phyloP scores from a whole-genome alignment of 176 grass and related monocot genomes.

The Tuctoria greenei region DNA sequence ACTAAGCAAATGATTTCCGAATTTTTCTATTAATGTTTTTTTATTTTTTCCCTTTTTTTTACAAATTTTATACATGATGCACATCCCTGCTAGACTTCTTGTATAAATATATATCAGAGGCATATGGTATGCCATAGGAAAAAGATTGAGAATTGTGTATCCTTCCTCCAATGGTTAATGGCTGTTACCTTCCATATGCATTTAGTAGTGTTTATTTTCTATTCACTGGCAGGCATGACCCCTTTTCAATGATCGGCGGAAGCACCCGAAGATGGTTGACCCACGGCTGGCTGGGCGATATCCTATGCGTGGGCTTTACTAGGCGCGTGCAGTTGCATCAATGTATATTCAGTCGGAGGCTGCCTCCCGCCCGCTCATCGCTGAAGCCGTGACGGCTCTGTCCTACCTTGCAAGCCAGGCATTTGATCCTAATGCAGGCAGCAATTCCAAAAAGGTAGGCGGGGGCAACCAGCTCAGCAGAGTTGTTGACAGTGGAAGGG shows the following conservation, averaged over 20 bases:
- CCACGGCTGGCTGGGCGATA: too few species aligned
- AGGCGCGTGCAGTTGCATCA: conserved; percentile 74
- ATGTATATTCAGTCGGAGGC: conserved; percentile 94
- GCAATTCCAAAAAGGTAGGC: conserved; percentile 29
- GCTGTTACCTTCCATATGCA: not conserved
- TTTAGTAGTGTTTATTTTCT: not conserved
- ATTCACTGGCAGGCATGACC: conserved; percentile 64
- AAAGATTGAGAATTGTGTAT: conserved; percentile 6
- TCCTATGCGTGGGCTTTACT: too few species aligned
- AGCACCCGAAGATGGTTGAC: too few species aligned
- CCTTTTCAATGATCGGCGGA: conserved; percentile 80
- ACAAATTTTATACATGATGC: not conserved
- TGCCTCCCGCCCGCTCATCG: conserved; percentile 64
- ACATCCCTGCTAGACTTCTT: conserved; percentile 14
- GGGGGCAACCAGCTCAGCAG: conserved; percentile 30
- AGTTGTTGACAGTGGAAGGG: conserved; percentile 34
- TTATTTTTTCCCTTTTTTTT: not conserved
- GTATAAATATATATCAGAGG: conserved; percentile 1
- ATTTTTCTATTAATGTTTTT: not conserved
- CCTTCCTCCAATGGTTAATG: not conserved
- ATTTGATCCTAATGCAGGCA: conserved; percentile 47
- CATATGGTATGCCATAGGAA: conserved; percentile 13
- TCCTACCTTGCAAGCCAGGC: conserved; percentile 65
- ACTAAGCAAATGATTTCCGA: not conserved
- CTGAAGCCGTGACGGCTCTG: conserved; percentile 78